Evolutionary conservation across 768 basidiomycete genomes (phyloP).

Genomic region (Tylopilus rubrobrunneus): DNA sequence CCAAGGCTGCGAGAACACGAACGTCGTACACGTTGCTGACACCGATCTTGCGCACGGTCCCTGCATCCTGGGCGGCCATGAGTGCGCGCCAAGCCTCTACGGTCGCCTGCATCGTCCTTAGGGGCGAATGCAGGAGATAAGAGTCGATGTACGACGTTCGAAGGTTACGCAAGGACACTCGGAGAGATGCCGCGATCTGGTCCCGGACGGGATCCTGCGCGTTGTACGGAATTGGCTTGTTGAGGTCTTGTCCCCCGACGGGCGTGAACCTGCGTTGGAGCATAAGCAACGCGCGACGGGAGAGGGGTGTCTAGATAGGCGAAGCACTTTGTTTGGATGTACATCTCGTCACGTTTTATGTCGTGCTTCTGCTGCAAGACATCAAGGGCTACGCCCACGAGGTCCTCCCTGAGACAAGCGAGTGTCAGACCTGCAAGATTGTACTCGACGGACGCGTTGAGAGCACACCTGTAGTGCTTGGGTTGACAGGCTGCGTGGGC

Average conservation of each 20-base stretch:
- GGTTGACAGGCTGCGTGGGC: slow-evolving; percentile 54
- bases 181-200: slow-evolving; percentile 63
- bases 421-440: not conserved
- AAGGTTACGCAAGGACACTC: slow-evolving; percentile 63
- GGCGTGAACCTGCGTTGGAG: slow-evolving; percentile 58
- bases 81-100: slow-evolving; percentile 68
- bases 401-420: slow-evolving; percentile 56
- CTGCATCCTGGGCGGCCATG: slow-evolving; percentile 58
- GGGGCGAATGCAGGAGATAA: slow-evolving; percentile 75
- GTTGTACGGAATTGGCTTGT: slow-evolving; percentile 72
- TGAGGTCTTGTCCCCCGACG: slow-evolving; percentile 64
- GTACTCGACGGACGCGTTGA: not conserved
- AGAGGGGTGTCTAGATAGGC: not conserved
- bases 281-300: not conserved
- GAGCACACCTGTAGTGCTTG: slow-evolving; percentile 61
- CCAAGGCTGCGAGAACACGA: slow-evolving; percentile 47
- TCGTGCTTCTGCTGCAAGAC: slow-evolving; percentile 52
- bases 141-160: slow-evolving; percentile 73
- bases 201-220: slow-evolving; percentile 45
- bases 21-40: slow-evolving; percentile 78
- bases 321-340: slow-evolving; percentile 74
- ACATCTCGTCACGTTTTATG: slow-evolving; percentile 66
- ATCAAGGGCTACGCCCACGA: slow-evolving; percentile 72
- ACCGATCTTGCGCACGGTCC: slow-evolving; percentile 62
- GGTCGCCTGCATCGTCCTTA: slow-evolving; percentile 54